phyloP scores from a whole-genome alignment of 2,329 filamentous ascomycete genomes.

The Sporothrix brunneoviolacea region DNA sequence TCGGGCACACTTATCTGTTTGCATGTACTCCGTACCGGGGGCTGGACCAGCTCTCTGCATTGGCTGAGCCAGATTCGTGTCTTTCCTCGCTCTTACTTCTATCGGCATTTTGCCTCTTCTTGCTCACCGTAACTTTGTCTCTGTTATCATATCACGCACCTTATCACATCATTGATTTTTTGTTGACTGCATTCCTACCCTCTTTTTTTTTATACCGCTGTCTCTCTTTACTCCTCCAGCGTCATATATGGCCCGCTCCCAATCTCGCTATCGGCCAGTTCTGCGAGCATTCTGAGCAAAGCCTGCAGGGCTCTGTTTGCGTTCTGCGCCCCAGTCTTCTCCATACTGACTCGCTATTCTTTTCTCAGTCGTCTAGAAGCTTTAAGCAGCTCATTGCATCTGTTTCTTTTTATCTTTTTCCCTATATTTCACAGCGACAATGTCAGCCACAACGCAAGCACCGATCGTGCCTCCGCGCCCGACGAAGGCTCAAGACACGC shows the following conservation, averaged over 20 bases:
- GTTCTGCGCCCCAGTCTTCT: too few species aligned
- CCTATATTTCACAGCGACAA: slow-evolving; percentile 24
- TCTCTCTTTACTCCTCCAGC: background rate
- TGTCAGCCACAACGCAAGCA: slow-evolving; percentile 44
- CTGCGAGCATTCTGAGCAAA: background rate
- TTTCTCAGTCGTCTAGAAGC: too few species aligned
- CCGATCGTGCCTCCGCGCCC: slow-evolving; percentile 54
- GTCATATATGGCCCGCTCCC: background rate
- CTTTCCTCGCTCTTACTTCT: background rate
- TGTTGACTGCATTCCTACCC: too few species aligned
- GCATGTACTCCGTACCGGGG: background rate
- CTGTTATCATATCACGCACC: too few species aligned
- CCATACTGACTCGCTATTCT: too few species aligned
- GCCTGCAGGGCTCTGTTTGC: too few species aligned
- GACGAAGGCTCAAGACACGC: slow-evolving; percentile 46
- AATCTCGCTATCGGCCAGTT: background rate
- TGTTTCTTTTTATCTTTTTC: background rate
- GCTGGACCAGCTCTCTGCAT: background rate
- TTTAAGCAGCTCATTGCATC: too few species aligned
- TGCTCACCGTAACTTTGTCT: background rate
- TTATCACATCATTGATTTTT: too few species aligned
- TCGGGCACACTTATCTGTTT: slow-evolving; percentile 7
- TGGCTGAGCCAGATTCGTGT: background rate
- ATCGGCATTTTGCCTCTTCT: background rate
- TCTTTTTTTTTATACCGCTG: too few species aligned